A percentile compares a stretch with the other conserved stretches of the same genome.
Conservation (phyloP, 2,329 filamentous ascomycete genomes). For the Cytospora mali region DNA sequence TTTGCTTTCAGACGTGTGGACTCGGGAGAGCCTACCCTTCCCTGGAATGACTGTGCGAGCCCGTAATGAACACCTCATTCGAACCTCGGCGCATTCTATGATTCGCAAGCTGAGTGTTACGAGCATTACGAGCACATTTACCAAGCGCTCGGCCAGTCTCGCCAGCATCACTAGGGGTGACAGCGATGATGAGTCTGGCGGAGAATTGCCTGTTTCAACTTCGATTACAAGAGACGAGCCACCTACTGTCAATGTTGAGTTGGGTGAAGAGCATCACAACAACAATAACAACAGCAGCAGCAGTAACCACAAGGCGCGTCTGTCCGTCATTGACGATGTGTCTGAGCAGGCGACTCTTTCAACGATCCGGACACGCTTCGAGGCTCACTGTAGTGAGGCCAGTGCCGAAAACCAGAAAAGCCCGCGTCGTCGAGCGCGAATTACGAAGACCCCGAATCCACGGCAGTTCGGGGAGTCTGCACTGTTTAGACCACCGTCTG, state of each 20-base stretch:
- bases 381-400: background rate
- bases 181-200: constrained; percentile 36
- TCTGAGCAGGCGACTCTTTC: constrained; percentile 20
- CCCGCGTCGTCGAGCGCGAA: constrained; percentile 20
- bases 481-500: constrained; percentile 4
- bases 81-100: constrained; percentile 79
- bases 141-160: constrained; percentile 67
- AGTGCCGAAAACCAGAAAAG: background rate
- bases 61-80: constrained; percentile 71
- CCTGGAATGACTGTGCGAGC: constrained; percentile 74
- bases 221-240: background rate
- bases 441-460: constrained; percentile 23
- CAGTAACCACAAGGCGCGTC: background rate
- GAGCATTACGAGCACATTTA: constrained; percentile 76
- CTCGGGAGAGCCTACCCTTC: constrained; percentile 75
- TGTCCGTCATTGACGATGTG: constrained; percentile 23
- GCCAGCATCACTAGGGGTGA: constrained; percentile 39
- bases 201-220: constrained; percentile 5
- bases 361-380: background rate
- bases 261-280: background rate
- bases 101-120: constrained; percentile 87
- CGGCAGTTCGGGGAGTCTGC: constrained; percentile 23
- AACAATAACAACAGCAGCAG: too few species aligned
- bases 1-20: constrained; percentile 79
- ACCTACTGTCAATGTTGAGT: background rate